Conservation (phyloP, 371 early-diverging fungal genomes). For the Actinomortierella ambigua region DNA sequence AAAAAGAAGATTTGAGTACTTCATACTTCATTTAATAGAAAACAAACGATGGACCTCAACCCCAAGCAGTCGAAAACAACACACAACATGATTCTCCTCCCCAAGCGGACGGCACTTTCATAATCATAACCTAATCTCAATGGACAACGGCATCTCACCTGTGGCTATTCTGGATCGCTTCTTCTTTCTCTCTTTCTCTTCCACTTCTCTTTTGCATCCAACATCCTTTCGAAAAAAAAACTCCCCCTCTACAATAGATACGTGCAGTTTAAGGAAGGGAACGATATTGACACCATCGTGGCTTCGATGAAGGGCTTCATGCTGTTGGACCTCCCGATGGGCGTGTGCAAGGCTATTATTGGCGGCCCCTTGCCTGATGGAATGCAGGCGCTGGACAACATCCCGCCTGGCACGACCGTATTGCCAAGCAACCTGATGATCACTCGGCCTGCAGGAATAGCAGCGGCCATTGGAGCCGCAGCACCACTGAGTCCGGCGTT, state of each 20-base stretch:
- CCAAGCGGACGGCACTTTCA: too few relatives aligned
- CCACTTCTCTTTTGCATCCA: slow-evolving; percentile 9
- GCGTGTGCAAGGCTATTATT: slow-evolving; percentile 69
- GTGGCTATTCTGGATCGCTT: slow-evolving; percentile 2
- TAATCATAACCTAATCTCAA: slow-evolving; percentile 3
- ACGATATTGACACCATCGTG: slow-evolving; percentile 54
- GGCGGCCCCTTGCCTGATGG: slow-evolving; percentile 83
- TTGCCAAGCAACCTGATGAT: not conserved
- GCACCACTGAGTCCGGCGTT: slow-evolving; percentile 36
- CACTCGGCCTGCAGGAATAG: not conserved
- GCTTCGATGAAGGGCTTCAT: slow-evolving; percentile 76
- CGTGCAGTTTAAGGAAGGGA: slow-evolving; percentile 36
- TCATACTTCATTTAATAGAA: not conserved
- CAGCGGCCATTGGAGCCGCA: not conserved
- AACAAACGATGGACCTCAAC: too few relatives aligned
- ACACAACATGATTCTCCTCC: too few relatives aligned
- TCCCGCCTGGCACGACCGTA: slow-evolving; percentile 36
- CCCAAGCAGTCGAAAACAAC: too few relatives aligned
- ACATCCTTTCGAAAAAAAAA: slow-evolving; percentile 2
- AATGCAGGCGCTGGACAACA: slow-evolving; percentile 68
- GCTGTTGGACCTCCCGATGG: slow-evolving; percentile 70
- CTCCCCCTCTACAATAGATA: slow-evolving; percentile 16
- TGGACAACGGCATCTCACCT: slow-evolving; percentile 11
- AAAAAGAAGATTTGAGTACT: not conserved
- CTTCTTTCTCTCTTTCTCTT: slow-evolving; percentile 8